Base-by-base conservation (phyloP, 805 yeast species). In the Starmerella sp. region DNA sequence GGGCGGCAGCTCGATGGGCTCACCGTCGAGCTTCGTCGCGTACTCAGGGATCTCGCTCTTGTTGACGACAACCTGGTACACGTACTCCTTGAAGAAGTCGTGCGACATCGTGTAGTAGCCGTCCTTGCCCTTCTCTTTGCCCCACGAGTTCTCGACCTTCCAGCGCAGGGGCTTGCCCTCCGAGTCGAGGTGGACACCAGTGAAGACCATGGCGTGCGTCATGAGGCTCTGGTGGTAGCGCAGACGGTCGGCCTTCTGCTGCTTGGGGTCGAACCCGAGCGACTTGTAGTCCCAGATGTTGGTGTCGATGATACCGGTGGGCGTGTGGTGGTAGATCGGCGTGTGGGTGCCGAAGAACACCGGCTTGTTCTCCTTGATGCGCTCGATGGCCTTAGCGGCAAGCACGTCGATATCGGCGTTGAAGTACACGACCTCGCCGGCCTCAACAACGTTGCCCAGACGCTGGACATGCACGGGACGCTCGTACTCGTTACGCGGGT, bases 181-280 rank as follows among this genome's bases (percentile, higher is more conserved):
- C 39, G 68, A 79, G 59, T 83, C 88, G 38, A 87, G 71, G 67
- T 86, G 89, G 47, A 85, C 91, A 35, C 82, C 95, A 11, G 89
- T 82, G 64, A 87, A 79, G 28, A 82, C 76, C 96, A 87, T 87
- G 38, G 96, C 96, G 65, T 87, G 96, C 14, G 95, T 87, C 95
- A 87, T 86, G 60, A 80, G 72, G 29, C 89, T 82, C 60, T 86
- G 81, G 55, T 80, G 81, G 60, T 84, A 82, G 57, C 75, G 70
- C 57, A 88, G 81, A 59, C 95, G 74, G 50, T 87, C 83, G 22
- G 80, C 80, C 72, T 88, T 87, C 51, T 67, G 58, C 63, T 77
- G 74, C 52, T 77, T 72, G 63, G 77, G 70, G 52, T 74, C 67
- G 74, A 80, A 75, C 48, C 66, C 66, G 6, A 65, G 50, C 1